Evolutionary conservation across 139 green algal species (phyloP).

Genomic region (Chlorella sp.): DNA sequence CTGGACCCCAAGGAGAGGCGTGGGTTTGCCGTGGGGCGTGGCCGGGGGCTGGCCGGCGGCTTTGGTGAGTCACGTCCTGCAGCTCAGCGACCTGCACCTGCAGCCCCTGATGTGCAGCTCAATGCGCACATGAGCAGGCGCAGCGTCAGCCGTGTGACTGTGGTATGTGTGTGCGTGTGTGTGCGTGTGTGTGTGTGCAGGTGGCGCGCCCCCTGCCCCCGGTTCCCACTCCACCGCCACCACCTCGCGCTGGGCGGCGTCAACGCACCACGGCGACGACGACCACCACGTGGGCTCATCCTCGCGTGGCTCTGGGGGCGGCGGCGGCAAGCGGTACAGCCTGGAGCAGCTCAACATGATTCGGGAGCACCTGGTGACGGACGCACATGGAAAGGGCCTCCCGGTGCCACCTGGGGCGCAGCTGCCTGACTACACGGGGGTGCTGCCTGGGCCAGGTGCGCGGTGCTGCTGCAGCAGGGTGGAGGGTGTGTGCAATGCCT

Average conservation of each 20-base stretch:
- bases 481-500: too few species aligned
- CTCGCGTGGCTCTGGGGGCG: not conserved
- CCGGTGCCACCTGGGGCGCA: not conserved
- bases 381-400: not conserved
- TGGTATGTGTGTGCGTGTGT: not conserved
- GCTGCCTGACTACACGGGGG: slow-evolving; percentile 2
- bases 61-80: not conserved
- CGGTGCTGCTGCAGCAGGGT: too few species aligned
- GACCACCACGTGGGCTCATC: too few species aligned
- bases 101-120: too few species aligned
- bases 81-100: too few species aligned
- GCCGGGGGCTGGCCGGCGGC: not conserved
- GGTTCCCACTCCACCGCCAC: not conserved
- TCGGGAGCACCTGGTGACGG: not conserved
- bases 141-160: too few species aligned
- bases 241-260: too few species aligned
- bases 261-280: too few species aligned
- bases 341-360: not conserved
- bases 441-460: not conserved
- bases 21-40: slow-evolving; percentile 2
- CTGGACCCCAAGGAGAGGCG: not conserved
- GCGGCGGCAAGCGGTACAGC: not conserved
- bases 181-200: not conserved
- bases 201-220: not conserved
- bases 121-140: too few species aligned